Base-by-base conservation (phyloP, 768 basidiomycete genomes). In the Boletus huronensis region DNA sequence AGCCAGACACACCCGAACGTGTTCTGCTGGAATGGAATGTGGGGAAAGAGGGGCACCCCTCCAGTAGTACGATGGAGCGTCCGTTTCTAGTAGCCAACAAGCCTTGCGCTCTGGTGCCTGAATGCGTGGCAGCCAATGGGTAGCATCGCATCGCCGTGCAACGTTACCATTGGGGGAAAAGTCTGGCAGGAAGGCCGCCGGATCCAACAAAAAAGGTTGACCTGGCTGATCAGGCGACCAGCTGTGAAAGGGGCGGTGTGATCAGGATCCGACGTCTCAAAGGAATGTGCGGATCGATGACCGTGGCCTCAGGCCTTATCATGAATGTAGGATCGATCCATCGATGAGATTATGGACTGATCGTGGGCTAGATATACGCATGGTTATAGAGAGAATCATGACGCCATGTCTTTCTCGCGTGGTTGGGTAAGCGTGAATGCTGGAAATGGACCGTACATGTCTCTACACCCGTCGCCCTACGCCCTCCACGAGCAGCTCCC, bases 281-380 rank as follows among this genome's bases (percentile, higher is more conserved):
- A 42, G 52, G 41, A 45, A 39, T 31, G 14, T 42, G 47, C 52
- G 60, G 57, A 50, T 63, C 57, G 61, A 63, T 66, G 43, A 25
- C 26, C 8, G 52, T n/a, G n/a, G n/a, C n/a, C n/a, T 53, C n/a
- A 28, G 19, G 48, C 46, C 56, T 31, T 58, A 58, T 58, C 56
- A 31, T 10, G 45, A 28, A 52, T 8, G 21, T 11, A 36, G 43
- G 40, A 39, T 54, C 54, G 40, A 39, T 54, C 54, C 50, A 66
- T 66, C 65, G 65, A 67, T 67, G 55, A 41, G 53, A 58, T 54
- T 26, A 28, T 35, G 19, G 31, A 31, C 50, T 50, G 48, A 65
- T 62, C 39, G 40, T 51, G 48, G 45, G 47, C 14, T 10, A 36
- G 25, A 52, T 48, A 53, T 19, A 51, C 34, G 53, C 53, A 39